Base-by-base conservation (phyloP, 1,139 yeast species). In the Blastobotrys proliferans region DNA sequence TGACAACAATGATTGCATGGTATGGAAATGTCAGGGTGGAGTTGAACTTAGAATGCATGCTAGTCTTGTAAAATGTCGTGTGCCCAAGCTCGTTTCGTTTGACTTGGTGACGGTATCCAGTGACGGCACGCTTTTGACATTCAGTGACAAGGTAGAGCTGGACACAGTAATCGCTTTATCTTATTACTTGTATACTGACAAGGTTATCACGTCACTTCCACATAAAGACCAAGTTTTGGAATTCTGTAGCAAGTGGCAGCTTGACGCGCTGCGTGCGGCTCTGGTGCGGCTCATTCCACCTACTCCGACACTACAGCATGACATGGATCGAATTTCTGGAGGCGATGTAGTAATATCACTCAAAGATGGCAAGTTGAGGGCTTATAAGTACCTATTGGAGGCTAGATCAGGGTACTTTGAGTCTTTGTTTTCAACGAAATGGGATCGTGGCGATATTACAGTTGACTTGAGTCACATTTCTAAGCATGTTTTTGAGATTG, bases 371-470 rank as follows among this genome's bases (percentile, higher is more conserved):
- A 61, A 58, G 18, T 36, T 49, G 11, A 26, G 65, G 2, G 72
- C 77, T 4, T 79, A 79, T 53, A 73, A 82, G 4, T 68, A 69
- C 26, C 61, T 85, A 6, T 58, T 87, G 19, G 57, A 68, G 3
- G 61, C 77, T 0, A 64, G 94, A 45, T 76, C 81, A 35, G 79
- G 79, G 0, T 84, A 73, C 56, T 85, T 86, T 58, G 81, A 77
- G 48, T 73, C 83, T 0, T 51, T 77, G 2, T 68, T 82, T 27
- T 74, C 83, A 0, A 60, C 64, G 2, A 61, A 80, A 45, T 83
- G 94, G 94, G 51, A 17, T 17, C n/a, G 34, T 4, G 32, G 24
- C 6, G 13, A 26, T 4, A 13, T 17, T 3, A 47, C 44, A 3
- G 22, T 44, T 8, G 36, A n/a, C 11, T 26, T 26, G 11, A 11